phyloP scores from a whole-genome alignment of 1,139 yeast species.

The Geotrichum bryndzae region DNA sequence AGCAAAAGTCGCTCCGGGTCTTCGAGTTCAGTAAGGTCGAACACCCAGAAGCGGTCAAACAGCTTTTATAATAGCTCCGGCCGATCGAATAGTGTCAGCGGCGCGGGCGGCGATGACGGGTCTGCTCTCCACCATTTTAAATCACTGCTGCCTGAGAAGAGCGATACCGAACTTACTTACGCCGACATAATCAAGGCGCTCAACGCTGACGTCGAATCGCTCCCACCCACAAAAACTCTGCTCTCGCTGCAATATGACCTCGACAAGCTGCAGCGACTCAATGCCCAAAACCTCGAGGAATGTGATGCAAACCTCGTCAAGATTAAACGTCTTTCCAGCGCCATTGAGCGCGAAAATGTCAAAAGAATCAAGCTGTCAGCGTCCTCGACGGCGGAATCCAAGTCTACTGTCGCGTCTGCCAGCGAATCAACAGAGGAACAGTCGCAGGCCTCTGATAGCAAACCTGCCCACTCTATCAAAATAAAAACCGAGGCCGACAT shows the following conservation, averaged over 20 bases:
- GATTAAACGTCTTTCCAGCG: conserved; percentile 13
- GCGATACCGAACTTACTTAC: conserved; percentile 14
- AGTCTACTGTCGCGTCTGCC: not conserved
- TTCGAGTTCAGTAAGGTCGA: not conserved
- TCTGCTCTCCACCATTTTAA: not conserved
- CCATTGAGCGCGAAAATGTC: conserved; percentile 14
- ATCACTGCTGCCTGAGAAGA: conserved; percentile 14
- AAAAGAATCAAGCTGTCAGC: conserved; percentile 11
- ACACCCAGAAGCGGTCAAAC: conserved; percentile 6
- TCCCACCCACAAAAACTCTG: conserved; percentile 14
- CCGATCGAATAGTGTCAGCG: conserved; percentile 9
- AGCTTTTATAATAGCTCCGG: not conserved
- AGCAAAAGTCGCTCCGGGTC: conserved; percentile 9
- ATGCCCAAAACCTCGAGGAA: conserved; percentile 9
- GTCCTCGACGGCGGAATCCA: not conserved
- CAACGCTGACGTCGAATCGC: conserved; percentile 10
- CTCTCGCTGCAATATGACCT: conserved; percentile 14
- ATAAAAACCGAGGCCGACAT: conserved; percentile 11
- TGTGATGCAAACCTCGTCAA: conserved; percentile 11
- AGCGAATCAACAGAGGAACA: not conserved
- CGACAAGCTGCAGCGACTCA: conserved; percentile 9
- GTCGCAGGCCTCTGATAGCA: not conserved
- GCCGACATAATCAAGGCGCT: conserved; percentile 14
- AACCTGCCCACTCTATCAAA: not conserved
- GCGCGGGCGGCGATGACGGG: conserved; percentile 7